These are phyloP conservation scores for Pedinophyceae sp. DNA, from an alignment of 139 green algal genomes.

Conservation along the genomic window DNA sequence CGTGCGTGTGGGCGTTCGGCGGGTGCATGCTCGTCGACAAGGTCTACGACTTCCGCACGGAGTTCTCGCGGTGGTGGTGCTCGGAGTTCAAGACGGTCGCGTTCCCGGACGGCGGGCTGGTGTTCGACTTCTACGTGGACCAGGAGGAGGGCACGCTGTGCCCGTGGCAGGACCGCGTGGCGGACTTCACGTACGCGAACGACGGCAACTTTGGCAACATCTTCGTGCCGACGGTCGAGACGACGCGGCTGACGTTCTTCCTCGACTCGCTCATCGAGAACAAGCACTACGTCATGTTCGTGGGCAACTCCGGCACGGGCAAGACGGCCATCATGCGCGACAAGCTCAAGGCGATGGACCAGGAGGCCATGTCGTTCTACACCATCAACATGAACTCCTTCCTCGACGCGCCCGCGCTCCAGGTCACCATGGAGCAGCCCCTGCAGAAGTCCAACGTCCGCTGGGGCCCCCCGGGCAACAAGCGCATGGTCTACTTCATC, in stretches of 20 bases:
- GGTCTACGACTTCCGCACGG: slow-evolving; percentile 57
- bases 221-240: slow-evolving; percentile 82
- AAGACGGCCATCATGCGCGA: slow-evolving; percentile 77
- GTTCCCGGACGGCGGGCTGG: slow-evolving; percentile 59
- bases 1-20: slow-evolving; percentile 83
- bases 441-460: slow-evolving; percentile 69
- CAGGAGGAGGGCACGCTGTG: slow-evolving; percentile 37
- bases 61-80: slow-evolving; percentile 69
- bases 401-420: slow-evolving; percentile 54
- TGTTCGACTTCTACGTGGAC: slow-evolving; percentile 86
- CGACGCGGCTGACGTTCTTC: slow-evolving; percentile 64
- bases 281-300: slow-evolving; percentile 80
- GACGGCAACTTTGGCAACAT: slow-evolving; percentile 31
- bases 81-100: slow-evolving; percentile 21
- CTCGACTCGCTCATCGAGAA: slow-evolving; percentile 56
- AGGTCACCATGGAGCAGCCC: slow-evolving; percentile 54
- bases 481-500: slow-evolving; percentile 69
- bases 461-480: slow-evolving; percentile 64
- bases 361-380: slow-evolving; percentile 40
- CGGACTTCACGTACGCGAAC: slow-evolving; percentile 32
- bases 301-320: slow-evolving; percentile 64
- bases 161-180: slow-evolving; percentile 49
- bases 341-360: slow-evolving; percentile 66
- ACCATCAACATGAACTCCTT: slow-evolving; percentile 81
- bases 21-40: slow-evolving; percentile 69